phyloP scores from a whole-genome alignment of 495 filamentous ascomycete genomes.

The Neurospora intermedia region DNA sequence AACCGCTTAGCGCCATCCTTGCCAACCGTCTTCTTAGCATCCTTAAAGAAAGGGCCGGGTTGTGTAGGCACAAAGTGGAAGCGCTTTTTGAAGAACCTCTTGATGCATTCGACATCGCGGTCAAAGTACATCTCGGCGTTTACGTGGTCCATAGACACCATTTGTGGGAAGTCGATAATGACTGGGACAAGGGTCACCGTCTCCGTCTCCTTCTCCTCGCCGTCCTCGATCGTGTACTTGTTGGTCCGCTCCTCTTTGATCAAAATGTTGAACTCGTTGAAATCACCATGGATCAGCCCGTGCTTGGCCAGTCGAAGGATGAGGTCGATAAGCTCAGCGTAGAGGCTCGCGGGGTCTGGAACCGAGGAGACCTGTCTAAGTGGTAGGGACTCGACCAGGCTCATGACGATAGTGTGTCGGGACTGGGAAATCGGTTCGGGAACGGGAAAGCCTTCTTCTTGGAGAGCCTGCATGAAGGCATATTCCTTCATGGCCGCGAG shows the following conservation, averaged over 20 bases:
- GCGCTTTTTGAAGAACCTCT: slow-evolving; percentile 77
- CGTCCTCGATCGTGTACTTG: slow-evolving; percentile 3
- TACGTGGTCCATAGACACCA: slow-evolving; percentile 86
- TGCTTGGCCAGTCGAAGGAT: slow-evolving; percentile 75
- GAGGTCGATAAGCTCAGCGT: slow-evolving; percentile 79
- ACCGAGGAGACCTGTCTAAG: slow-evolving; percentile 74
- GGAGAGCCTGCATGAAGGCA: slow-evolving; percentile 80
- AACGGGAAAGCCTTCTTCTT: slow-evolving; percentile 75
- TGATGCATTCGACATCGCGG: slow-evolving; percentile 87
- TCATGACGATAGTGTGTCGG: slow-evolving; percentile 93
- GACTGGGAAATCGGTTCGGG: slow-evolving; percentile 78
- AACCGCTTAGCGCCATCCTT: slow-evolving; percentile 55
- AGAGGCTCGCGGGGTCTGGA: slow-evolving; percentile 66
- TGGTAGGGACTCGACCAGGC: slow-evolving; percentile 77
- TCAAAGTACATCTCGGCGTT: slow-evolving; percentile 96
- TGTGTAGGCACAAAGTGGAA: slow-evolving; percentile 79
- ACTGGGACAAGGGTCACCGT: slow-evolving; percentile 48
- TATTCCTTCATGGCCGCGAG: slow-evolving; percentile 88
- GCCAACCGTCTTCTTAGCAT: slow-evolving; percentile 65
- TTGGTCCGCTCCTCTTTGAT: slow-evolving; percentile 53
- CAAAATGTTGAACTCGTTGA: slow-evolving; percentile 98
- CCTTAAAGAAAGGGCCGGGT: slow-evolving; percentile 72
- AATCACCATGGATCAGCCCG: slow-evolving; percentile 95
- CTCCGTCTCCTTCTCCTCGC: slow-evolving; percentile 11
- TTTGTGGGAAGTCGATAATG: slow-evolving; percentile 96